Evolutionary conservation across 495 filamentous ascomycete species (phyloP).

Genomic region (Evernia prunastri): DNA sequence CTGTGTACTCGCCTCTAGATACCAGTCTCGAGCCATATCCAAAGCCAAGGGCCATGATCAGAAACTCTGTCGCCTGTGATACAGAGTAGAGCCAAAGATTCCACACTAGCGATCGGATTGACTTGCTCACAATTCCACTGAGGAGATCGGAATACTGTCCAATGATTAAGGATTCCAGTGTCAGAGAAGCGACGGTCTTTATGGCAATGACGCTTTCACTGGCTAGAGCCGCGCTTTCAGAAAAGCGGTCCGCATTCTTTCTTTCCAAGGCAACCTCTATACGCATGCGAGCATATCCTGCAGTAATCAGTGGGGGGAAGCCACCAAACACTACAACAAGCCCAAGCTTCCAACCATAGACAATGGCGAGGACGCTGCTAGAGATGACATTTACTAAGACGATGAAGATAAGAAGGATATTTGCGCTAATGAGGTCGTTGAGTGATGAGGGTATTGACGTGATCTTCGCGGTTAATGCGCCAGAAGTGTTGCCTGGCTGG

Average conservation of each 20-base stretch:
- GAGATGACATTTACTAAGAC: conserved; percentile 46
- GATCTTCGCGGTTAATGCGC: conserved; percentile 3
- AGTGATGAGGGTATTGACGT: not conserved
- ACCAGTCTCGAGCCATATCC: conserved; percentile 60
- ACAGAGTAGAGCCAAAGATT: conserved; percentile 37
- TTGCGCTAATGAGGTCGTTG: not conserved
- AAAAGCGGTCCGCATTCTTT: conserved; percentile 51
- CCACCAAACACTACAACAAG: conserved; percentile 49
- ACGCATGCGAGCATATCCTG: conserved; percentile 45
- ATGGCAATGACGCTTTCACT: conserved; percentile 53
- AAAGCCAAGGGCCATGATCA: conserved; percentile 60
- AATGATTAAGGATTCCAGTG: conserved; percentile 30
- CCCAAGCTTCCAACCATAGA: conserved; percentile 54
- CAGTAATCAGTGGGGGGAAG: conserved; percentile 46
- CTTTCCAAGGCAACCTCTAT: conserved; percentile 46
- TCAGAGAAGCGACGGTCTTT: conserved; percentile 50
- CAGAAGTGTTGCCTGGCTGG: not conserved
- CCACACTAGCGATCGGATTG: conserved; percentile 25
- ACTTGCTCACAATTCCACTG: conserved; percentile 11
- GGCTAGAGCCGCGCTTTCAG: conserved; percentile 48
- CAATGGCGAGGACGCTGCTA: conserved; percentile 49
- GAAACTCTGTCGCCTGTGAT: conserved; percentile 40
- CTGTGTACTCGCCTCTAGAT: conserved; percentile 47
- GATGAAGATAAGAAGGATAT: not conserved
- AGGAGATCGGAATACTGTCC: conserved; percentile 16